Conservation (phyloP, 495 filamentous ascomycete genomes). For the Lichenothelia convexa region DNA sequence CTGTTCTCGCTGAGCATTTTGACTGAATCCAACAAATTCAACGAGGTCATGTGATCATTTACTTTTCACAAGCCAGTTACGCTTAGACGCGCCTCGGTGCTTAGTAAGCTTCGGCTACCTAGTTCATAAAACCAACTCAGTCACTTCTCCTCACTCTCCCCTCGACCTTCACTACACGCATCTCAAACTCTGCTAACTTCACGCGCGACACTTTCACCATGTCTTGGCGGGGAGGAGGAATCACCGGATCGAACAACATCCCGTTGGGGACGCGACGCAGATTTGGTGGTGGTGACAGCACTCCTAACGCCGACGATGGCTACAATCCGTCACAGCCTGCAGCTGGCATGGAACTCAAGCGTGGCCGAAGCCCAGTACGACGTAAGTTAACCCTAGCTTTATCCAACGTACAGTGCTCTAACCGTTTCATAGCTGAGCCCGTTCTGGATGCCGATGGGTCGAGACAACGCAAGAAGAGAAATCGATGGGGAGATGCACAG, state of each 20-base stretch:
- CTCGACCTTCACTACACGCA: too few relatives aligned
- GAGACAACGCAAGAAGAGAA: conserved; percentile 84
- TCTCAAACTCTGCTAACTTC: not conserved
- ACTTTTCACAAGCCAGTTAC: too few relatives aligned
- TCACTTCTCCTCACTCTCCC: too few relatives aligned
- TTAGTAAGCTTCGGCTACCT: too few relatives aligned
- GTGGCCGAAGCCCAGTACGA: conserved; percentile 58
- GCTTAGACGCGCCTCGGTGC: too few relatives aligned
- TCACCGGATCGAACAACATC: conserved; percentile 97
- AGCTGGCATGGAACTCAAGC: conserved; percentile 37
- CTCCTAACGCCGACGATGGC: conserved; percentile 30
- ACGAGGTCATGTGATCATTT: too few relatives aligned
- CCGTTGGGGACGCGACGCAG: conserved; percentile 77
- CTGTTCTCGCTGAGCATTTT: too few relatives aligned
- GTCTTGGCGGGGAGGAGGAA: conserved; percentile 88
- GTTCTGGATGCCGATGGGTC: conserved; percentile 40
- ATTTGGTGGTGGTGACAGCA: conserved; percentile 48
- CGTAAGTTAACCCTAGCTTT: conserved; percentile 23
- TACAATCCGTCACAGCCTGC: conserved; percentile 37
- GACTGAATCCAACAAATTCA: too few relatives aligned
- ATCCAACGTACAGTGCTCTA: conserved; percentile 32
- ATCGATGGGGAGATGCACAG: conserved; percentile 87
- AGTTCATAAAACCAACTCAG: too few relatives aligned
- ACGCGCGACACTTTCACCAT: conserved; percentile 27
- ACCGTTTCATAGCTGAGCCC: too few relatives aligned